Conservation (phyloP, 2,329 filamentous ascomycete genomes). For the Aspergillus persii region DNA sequence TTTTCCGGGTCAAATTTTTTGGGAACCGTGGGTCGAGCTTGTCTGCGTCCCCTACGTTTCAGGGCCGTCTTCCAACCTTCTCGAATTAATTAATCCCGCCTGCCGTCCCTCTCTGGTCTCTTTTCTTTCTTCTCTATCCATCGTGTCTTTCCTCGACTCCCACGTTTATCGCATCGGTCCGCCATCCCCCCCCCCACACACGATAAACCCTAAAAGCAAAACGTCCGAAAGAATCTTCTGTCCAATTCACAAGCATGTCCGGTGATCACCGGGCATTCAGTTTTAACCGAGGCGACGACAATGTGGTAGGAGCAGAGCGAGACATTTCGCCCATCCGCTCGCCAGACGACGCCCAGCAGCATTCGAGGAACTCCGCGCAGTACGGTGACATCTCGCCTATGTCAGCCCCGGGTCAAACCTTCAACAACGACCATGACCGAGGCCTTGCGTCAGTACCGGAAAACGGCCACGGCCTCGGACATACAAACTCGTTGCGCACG, state of each 20-base stretch:
- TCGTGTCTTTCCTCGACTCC: not conserved
- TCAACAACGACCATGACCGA: constrained; percentile 2
- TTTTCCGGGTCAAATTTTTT: not conserved
- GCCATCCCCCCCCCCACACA: not conserved
- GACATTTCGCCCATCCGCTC: constrained; percentile 1
- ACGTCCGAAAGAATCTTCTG: not conserved
- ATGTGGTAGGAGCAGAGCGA: not conserved
- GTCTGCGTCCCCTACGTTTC: constrained; percentile 9
- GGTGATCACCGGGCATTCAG: constrained; percentile 22
- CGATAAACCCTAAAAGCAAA: not conserved
- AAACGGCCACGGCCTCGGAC: constrained; percentile 16
- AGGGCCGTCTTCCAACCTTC: constrained; percentile 2
- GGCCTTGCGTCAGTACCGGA: constrained; percentile 15
- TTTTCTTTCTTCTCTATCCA: not conserved
- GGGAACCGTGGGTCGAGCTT: constrained; percentile 14
- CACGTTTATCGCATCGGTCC: not conserved
- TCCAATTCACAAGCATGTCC: constrained; percentile 15
- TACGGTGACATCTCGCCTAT: constrained; percentile 14
- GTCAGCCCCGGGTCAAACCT: constrained; percentile 3
- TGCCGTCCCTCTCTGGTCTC: not conserved
- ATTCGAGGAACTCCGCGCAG: constrained; percentile 2
- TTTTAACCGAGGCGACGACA: constrained; percentile 20
- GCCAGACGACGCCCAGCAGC: constrained; percentile 1
- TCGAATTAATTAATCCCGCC: constrained; percentile 2
- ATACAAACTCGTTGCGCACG: constrained; percentile 33